phyloP scores from a whole-genome alignment of 306 rosid genomes.

The Urtica urens region DNA sequence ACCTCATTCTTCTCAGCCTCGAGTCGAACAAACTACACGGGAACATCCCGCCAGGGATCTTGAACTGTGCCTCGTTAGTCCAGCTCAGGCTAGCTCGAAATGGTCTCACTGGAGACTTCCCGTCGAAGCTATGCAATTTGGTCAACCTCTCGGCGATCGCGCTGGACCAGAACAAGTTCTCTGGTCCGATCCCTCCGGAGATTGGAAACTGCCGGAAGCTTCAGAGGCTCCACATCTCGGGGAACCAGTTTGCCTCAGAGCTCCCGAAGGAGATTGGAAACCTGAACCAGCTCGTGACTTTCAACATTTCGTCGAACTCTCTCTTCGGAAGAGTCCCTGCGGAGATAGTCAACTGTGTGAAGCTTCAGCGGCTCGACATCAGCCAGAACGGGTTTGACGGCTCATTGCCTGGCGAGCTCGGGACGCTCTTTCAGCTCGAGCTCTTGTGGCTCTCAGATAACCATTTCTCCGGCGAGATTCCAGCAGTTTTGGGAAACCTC shows the following conservation, averaged over 20 bases:
- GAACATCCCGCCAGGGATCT: conserved; percentile 51
- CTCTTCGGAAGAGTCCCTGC: conserved; percentile 51
- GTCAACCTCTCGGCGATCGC: conserved; percentile 58
- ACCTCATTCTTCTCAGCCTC: conserved; percentile 53
- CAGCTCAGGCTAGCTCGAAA: conserved; percentile 60
- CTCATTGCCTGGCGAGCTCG: conserved; percentile 60
- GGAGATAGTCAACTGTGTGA: conserved; percentile 52
- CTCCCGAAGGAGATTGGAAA: conserved; percentile 81
- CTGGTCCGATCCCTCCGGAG: conserved; percentile 61
- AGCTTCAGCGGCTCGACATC: conserved; percentile 87
- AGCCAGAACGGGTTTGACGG: conserved; percentile 51
- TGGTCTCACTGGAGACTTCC: conserved; percentile 68
- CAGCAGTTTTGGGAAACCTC: conserved; percentile 54
- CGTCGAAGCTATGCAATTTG: conserved; percentile 60
- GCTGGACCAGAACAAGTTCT: conserved; percentile 64
- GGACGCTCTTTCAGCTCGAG: conserved; percentile 78
- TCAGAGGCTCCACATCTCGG: conserved; percentile 86
- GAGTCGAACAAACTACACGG: conserved; percentile 53
- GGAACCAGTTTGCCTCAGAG: conserved; percentile 55
- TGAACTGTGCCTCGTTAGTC: conserved; percentile 50
- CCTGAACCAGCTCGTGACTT: conserved; percentile 69
- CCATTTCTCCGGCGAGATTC: conserved; percentile 58
- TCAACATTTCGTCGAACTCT: conserved; percentile 71
- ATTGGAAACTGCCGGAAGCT: conserved; percentile 49
- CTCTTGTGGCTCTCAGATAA: conserved; percentile 66